These are phyloP conservation scores for Xylaria curta DNA, from an alignment of 495 filamentous ascomycete genomes.

Conservation along the genomic window DNA sequence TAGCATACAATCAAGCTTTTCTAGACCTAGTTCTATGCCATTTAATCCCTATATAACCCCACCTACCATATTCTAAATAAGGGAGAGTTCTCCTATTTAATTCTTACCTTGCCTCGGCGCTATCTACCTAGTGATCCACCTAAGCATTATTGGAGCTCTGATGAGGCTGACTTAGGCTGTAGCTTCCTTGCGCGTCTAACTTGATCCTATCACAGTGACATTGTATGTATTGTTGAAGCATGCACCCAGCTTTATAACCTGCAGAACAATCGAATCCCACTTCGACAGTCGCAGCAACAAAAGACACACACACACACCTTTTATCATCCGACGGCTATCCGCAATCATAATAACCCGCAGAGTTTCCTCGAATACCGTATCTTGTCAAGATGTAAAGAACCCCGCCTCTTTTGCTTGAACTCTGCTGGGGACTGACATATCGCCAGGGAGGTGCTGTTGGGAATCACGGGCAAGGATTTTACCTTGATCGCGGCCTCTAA, in stretches of 20 bases:
- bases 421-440: background rate
- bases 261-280: background rate
- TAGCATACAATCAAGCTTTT: too few species aligned
- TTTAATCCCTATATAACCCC: too few species aligned
- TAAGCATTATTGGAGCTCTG: slow-evolving; percentile 16
- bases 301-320: slow-evolving; percentile 14
- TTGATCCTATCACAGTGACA: slow-evolving; percentile 16
- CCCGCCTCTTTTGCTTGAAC: background rate
- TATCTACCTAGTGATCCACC: background rate
- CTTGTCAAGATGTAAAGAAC: slow-evolving; percentile 44
- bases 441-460: slow-evolving; percentile 92
- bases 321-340: background rate
- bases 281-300: background rate
- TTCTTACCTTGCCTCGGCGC: too few species aligned
- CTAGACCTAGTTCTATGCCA: too few species aligned
- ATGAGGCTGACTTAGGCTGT: slow-evolving; percentile 42
- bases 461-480: slow-evolving; percentile 98
- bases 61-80: too few species aligned
- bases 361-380: slow-evolving; percentile 2
- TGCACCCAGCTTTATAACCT: background rate
- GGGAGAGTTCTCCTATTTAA: too few species aligned
- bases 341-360: background rate
- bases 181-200: slow-evolving; percentile 47
- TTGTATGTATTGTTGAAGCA: slow-evolving; percentile 24
- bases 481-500: slow-evolving; percentile 97